Percentiles rank a stretch among this genome's conserved stretches.
phyloP scores from a whole-genome alignment of 257 asterid species.

The Avicennia marina region DNA sequence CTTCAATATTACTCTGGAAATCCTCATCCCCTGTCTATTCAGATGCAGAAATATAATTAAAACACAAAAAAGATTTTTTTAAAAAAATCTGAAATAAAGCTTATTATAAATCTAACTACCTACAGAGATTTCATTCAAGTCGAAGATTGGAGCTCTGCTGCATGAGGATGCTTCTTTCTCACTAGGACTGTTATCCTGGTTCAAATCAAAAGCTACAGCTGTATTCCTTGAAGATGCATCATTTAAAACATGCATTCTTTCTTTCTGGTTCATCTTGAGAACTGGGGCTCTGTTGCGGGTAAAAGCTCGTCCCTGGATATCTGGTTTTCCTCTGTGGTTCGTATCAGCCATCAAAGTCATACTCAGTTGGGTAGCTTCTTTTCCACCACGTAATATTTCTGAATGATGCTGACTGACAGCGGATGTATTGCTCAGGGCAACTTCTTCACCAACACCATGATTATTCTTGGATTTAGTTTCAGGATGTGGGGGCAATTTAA shows the following conservation, averaged over 20 bases:
- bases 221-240: slow-evolving; percentile 22
- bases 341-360: slow-evolving; percentile 19
- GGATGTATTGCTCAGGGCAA: slow-evolving; percentile 15
- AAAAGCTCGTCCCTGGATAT: too few species aligned
- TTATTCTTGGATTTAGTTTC: slow-evolving; percentile 37
- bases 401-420: slow-evolving; percentile 25
- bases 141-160: slow-evolving; percentile 66
- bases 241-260: slow-evolving; percentile 26
- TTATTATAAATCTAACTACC: neutral
- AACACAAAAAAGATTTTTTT: neutral
- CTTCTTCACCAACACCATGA: slow-evolving; percentile 29
- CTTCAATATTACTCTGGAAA: slow-evolving; percentile 31
- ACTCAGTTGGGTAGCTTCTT: slow-evolving; percentile 20
- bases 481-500: slow-evolving; percentile 41
- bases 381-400: slow-evolving; percentile 24
- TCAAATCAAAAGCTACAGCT: slow-evolving; percentile 42
- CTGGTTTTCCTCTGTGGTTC: slow-evolving; percentile 30
- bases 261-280: slow-evolving; percentile 40
- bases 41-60: slow-evolving; percentile 7
- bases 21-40: slow-evolving; percentile 75
- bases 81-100: too few species aligned
- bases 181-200: slow-evolving; percentile 31
- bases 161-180: slow-evolving; percentile 39
- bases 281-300: slow-evolving; percentile 13
- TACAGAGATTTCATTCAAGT: slow-evolving; percentile 82